These are phyloP conservation scores for Modicella reniformis DNA, from an alignment of 371 early-diverging fungal genomes.

Conservation along the genomic window DNA sequence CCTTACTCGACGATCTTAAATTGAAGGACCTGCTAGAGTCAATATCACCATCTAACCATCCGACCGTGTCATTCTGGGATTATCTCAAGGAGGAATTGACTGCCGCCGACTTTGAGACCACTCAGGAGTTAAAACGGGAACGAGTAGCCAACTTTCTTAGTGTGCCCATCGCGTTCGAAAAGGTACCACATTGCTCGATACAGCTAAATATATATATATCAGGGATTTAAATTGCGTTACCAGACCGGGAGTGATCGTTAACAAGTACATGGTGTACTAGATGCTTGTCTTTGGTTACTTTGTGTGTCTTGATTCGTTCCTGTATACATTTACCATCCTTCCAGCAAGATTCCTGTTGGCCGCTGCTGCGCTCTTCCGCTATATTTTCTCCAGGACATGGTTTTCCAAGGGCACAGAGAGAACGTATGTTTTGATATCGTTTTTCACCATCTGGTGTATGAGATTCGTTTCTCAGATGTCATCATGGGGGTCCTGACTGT, in stretches of 20 bases:
- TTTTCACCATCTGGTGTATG: background rate
- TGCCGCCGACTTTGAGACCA: slow-evolving; percentile 77
- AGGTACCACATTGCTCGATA: too few species aligned
- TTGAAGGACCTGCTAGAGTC: slow-evolving; percentile 38
- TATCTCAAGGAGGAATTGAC: slow-evolving; percentile 76
- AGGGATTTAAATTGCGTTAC: too few species aligned
- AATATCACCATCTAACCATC: slow-evolving; percentile 28
- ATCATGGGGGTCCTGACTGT: too few species aligned
- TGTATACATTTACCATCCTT: slow-evolving; percentile 92
- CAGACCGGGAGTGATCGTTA: background rate
- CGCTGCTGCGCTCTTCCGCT: slow-evolving; percentile 57
- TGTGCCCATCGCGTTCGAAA: slow-evolving; percentile 85
- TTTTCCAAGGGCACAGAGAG: slow-evolving; percentile 39
- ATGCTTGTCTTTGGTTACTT: slow-evolving; percentile 87
- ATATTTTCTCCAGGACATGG: slow-evolving; percentile 50
- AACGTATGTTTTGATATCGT: slow-evolving; percentile 16
- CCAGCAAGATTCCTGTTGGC: slow-evolving; percentile 88
- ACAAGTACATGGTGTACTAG: slow-evolving; percentile 20
- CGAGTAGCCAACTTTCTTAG: slow-evolving; percentile 83
- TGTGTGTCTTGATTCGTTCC: slow-evolving; percentile 92
- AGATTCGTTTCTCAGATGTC: background rate
- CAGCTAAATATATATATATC: too few species aligned
- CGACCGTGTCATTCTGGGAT: slow-evolving; percentile 59
- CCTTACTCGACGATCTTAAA: slow-evolving; percentile 27
- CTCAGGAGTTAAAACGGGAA: slow-evolving; percentile 84